These are phyloP conservation scores for Viola pubescens DNA, from an alignment of 441 rosid species.

Conservation along the genomic window DNA sequence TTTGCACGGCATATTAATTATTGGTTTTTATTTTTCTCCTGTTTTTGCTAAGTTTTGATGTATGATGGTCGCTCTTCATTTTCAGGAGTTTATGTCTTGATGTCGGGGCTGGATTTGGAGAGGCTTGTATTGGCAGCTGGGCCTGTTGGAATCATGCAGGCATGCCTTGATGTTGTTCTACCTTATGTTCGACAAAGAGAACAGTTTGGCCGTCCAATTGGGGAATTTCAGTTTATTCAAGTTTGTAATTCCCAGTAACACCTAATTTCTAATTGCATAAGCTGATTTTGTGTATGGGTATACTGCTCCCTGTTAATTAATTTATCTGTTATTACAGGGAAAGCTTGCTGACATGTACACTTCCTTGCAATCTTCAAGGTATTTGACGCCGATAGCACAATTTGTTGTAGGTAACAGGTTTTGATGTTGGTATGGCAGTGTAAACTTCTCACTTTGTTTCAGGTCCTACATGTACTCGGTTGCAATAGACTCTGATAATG, in stretches of 20 bases:
- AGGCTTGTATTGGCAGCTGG: constrained; percentile 91
- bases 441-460: constrained; percentile 20
- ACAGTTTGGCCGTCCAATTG: constrained; percentile 89
- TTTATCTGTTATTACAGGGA: constrained; percentile 49
- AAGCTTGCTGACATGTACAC: constrained; percentile 95
- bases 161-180: constrained; percentile 87
- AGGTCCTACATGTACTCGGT: constrained; percentile 90
- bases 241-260: constrained; percentile 27
- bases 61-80: constrained; percentile 7
- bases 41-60: too few relatives aligned
- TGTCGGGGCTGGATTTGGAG: constrained; percentile 96
- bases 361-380: constrained; percentile 91
- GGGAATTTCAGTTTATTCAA: constrained; percentile 92
- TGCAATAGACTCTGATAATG: constrained; percentile 79
- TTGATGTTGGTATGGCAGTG: constrained; percentile 8
- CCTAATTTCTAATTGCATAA: neutral
- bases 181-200: constrained; percentile 76
- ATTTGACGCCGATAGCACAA: constrained; percentile 5
- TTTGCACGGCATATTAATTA: too few relatives aligned
- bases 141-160: constrained; percentile 94
- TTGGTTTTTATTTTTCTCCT: too few relatives aligned
- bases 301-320: constrained; percentile 7
- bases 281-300: constrained; percentile 8
- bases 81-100: constrained; percentile 90
- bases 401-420: constrained; percentile 9